phyloP scores from a whole-genome alignment of 257 asterid genomes.

The Lithospermum erythrorhizon region DNA sequence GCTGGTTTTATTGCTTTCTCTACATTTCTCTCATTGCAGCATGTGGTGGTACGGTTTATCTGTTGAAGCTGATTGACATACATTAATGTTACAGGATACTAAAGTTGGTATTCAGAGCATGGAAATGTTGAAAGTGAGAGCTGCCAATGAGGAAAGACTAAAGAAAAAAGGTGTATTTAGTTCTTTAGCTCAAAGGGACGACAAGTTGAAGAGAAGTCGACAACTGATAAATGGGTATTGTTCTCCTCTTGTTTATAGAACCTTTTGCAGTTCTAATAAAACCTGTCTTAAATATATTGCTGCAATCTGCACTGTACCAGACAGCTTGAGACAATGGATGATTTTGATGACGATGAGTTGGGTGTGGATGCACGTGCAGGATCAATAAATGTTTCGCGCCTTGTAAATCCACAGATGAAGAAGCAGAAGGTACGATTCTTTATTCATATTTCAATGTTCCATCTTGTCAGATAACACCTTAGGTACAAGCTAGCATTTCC shows the following conservation, averaged over 20 bases:
- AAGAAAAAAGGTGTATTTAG: constrained; percentile 60
- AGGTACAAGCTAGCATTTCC: background rate
- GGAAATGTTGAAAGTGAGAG: constrained; percentile 85
- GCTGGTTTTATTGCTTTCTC: background rate
- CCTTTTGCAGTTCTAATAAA: constrained; percentile 8
- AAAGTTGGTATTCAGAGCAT: constrained; percentile 58
- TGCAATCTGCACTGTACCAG: constrained; percentile 25
- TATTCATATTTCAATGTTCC: too few relatives aligned
- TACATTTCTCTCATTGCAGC: background rate
- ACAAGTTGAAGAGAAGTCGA: constrained; percentile 22
- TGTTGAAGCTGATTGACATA: background rate
- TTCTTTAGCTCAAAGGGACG: constrained; percentile 44
- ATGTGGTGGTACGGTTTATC: background rate
- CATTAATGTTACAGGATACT: constrained; percentile 37
- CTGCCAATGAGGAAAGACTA: constrained; percentile 77
- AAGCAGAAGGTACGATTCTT: constrained; percentile 39
- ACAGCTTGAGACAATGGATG: constrained; percentile 73
- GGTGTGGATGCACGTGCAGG: constrained; percentile 25
- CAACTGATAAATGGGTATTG: constrained; percentile 59
- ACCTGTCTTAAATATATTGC: background rate
- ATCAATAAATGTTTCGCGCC: constrained; percentile 34
- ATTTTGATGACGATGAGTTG: constrained; percentile 83
- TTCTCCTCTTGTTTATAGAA: background rate
- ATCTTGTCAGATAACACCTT: background rate
- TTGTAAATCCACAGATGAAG: constrained; percentile 26